Conservation (phyloP, 2,329 filamentous ascomycete species). For the Aspergillus unguis region DNA sequence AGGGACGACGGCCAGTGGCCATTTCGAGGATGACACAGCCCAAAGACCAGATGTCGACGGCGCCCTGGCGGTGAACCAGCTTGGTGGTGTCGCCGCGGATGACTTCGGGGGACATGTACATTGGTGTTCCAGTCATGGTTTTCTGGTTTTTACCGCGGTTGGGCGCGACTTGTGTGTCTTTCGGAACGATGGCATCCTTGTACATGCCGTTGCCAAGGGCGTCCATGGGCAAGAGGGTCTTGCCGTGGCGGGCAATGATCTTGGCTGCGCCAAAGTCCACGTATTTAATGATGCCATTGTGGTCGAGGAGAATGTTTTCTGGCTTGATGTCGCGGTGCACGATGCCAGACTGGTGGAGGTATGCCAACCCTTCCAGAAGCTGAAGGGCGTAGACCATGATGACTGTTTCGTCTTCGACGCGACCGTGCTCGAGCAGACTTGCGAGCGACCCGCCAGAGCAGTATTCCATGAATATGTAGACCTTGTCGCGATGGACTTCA, state of each 20-base stretch:
- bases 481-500: slow-evolving; percentile 95
- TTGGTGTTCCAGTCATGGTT: slow-evolving; percentile 95
- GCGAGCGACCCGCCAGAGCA: slow-evolving; percentile 93
- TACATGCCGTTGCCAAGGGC: slow-evolving; percentile 49
- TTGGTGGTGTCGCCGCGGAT: slow-evolving; percentile 84
- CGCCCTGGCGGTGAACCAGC: slow-evolving; percentile 70
- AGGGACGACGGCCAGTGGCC: slow-evolving; percentile 89
- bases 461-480: slow-evolving; percentile 99
- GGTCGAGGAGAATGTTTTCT: slow-evolving; percentile 93
- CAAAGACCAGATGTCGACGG: slow-evolving; percentile 93
- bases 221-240: slow-evolving; percentile 70
- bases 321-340: slow-evolving; percentile 98
- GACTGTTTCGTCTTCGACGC: slow-evolving; percentile 96
- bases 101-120: slow-evolving; percentile 99
- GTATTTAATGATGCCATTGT: slow-evolving; percentile 98
- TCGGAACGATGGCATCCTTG: slow-evolving; percentile 30
- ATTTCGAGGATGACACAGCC: slow-evolving; percentile 97
- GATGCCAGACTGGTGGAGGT: slow-evolving; percentile 87
- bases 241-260: slow-evolving; percentile 89
- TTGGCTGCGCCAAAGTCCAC: slow-evolving; percentile 98
- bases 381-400: slow-evolving; percentile 96
- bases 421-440: slow-evolving; percentile 84
- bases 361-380: slow-evolving; percentile 87
- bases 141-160: slow-evolving; percentile 61
- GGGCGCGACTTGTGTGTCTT: slow-evolving; percentile 29